Evolutionary conservation across 257 asterid species (phyloP).

Genomic region (Jasminum sambac): DNA sequence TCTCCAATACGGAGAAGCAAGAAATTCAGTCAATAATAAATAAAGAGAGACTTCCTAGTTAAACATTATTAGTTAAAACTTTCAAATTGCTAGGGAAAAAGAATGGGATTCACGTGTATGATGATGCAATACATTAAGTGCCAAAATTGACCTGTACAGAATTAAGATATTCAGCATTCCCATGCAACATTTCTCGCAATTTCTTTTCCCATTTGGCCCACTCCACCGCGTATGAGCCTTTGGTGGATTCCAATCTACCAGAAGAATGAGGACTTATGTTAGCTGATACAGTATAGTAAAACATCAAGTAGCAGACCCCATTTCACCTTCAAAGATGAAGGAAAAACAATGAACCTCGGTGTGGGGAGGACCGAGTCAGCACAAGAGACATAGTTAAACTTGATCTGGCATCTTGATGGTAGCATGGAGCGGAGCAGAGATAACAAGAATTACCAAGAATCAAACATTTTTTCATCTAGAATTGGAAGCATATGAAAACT

Average conservation of each 20-base stretch:
- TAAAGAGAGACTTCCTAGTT: no score
- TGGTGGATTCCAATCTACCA: constrained; percentile 72
- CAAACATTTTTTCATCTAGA: constrained; percentile 4
- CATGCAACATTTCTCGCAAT: constrained; percentile 56
- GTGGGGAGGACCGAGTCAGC: neutral
- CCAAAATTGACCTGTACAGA: constrained; percentile 72
- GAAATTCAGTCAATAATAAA: neutral
- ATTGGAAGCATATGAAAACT: constrained; percentile 11
- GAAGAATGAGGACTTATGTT: constrained; percentile 5
- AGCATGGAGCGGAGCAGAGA: neutral
- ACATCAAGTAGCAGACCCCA: constrained; percentile 7
- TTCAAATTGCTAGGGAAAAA: no score
- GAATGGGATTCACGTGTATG: neutral
- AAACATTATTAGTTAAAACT: neutral
- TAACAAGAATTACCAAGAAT: neutral
- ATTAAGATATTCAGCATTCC: constrained; percentile 67
- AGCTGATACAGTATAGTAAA: constrained; percentile 13
- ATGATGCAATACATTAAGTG: constrained; percentile 6
- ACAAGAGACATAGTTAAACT: neutral
- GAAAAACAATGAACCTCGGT: neutral
- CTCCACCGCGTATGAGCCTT: constrained; percentile 72
- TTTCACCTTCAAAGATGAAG: neutral
- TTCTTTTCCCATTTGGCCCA: constrained; percentile 92
- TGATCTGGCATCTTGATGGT: neutral
- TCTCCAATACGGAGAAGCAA: neutral